Base-by-base conservation (phyloP, 768 basidiomycete genomes). In the Boletellus ananas region DNA sequence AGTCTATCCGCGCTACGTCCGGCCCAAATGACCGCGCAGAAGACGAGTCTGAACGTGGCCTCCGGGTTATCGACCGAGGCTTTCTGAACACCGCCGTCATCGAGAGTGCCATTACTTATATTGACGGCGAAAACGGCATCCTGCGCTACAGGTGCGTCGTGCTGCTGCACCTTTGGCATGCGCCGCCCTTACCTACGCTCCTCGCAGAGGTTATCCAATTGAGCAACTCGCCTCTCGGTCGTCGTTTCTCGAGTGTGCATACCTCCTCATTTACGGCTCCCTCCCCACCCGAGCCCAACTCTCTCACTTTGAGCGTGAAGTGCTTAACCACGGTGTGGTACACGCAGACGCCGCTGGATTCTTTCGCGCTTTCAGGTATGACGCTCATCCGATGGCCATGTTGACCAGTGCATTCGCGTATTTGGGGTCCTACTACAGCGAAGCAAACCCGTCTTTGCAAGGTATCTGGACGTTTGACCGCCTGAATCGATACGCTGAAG, bases 351-450 rank as follows among this genome's bases (percentile, higher is more conserved):
- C 86, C 23, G 81, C 82, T 52, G 76, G 79, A 41, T 79, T 89
- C 73, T 83, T 83, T 71, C 74, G 79, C 33, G 77, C 84, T 23
- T 87, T 87, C 70, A 89, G 90, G 43, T 91, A 92, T 63, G 92
- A 94, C 54, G 87, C 92, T 1, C 92, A 94, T 60, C 92, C 92
- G 0, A 94, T 93, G 91, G 83, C 88, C 17, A 93, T 94, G 55
- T 75, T 93, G 39, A 90, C 86, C 4, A 89, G 86, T 57, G 88
- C 88, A 4, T 88, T 94, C 58, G 82, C 92, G 7, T 93, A 94
- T 60, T 70, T 95, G 18, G 91, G 92, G 4, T 90, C 88, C 6
- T 90, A 90, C 65, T 93, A 93, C 61, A 73, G 78, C 58, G 90
- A 93, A 60, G 90, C 90, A 5, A 94, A 94, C 66, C 93, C 93